Percentiles rank a stretch among this genome's conserved stretches.
Conservation (phyloP, 495 filamentous ascomycete genomes). For the Chaetomium fimeti region DNA sequence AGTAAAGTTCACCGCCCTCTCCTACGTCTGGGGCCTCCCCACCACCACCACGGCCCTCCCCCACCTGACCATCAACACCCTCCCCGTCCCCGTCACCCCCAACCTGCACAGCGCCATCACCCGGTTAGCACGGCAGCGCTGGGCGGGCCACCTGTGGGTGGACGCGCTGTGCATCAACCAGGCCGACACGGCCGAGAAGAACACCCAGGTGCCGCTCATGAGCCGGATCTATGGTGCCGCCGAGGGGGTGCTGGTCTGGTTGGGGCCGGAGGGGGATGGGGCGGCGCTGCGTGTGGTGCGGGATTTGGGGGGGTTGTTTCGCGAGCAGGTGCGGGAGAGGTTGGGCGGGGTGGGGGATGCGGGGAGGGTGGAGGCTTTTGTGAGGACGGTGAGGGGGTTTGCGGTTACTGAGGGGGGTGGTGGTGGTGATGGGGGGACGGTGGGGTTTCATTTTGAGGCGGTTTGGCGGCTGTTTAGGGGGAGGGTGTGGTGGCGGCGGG, state of each 20-base stretch:
- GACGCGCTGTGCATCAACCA: constrained; percentile 48
- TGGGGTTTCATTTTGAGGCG: constrained; percentile 15
- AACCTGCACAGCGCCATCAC: constrained; percentile 2
- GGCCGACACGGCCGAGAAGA: constrained; percentile 31
- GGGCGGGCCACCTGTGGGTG: constrained; percentile 21
- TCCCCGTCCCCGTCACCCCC: neutral
- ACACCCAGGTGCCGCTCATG: constrained; percentile 39
- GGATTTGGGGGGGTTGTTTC: constrained; percentile 7
- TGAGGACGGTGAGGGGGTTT: constrained; percentile 6
- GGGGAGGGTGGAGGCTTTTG: constrained; percentile 11
- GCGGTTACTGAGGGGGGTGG: neutral
- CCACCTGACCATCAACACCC: neutral
- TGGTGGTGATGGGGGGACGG: neutral
- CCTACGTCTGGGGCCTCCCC: constrained; percentile 11
- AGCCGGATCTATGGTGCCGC: constrained; percentile 35
- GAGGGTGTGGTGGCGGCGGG: constrained; percentile 18
- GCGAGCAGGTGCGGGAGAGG: neutral
- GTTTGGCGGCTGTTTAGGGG: constrained; percentile 6
- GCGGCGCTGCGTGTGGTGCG: constrained; percentile 19
- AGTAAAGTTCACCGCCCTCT: constrained; percentile 13
- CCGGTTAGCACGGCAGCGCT: constrained; percentile 5
- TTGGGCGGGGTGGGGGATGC: neutral
- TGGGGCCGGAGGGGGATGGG: constrained; percentile 27
- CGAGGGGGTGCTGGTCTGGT: constrained; percentile 32
- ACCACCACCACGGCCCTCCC: neutral